Percentiles rank a stretch among this genome's conserved stretches.
Evolutionary conservation across 495 filamentous ascomycete species (phyloP).

Genomic region (Hypoxylon intermedium): DNA sequence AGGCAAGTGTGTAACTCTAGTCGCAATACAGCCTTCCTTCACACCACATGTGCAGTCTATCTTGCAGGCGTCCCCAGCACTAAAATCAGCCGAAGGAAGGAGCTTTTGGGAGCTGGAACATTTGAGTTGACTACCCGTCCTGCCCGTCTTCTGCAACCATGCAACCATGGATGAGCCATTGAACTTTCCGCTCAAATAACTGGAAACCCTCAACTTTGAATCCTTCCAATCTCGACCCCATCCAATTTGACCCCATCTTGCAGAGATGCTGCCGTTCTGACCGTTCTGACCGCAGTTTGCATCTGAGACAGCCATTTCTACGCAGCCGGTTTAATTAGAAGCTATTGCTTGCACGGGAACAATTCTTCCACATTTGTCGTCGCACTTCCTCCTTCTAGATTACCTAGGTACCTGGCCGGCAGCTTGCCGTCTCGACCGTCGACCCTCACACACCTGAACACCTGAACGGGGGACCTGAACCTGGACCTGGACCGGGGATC

Average conservation of each 20-base stretch:
- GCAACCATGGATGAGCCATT: no score
- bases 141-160: no score
- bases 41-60: neutral
- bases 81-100: slow-evolving; percentile 26
- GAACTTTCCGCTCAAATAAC: no score
- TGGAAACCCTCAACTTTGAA: neutral
- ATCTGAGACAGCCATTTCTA: slow-evolving; percentile 34
- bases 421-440: slow-evolving; percentile 16
- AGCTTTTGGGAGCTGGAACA: slow-evolving; percentile 1
- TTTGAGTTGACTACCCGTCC: neutral
- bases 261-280: neutral
- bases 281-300: slow-evolving; percentile 18
- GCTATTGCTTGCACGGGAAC: slow-evolving; percentile 8
- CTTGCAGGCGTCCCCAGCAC: slow-evolving; percentile 13
- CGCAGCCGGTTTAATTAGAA: slow-evolving; percentile 22
- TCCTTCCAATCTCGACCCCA: slow-evolving; percentile 1
- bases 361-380: no score
- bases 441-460: slow-evolving; percentile 27
- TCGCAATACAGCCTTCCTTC: neutral
- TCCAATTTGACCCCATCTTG: neutral
- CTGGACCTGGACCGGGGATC: slow-evolving; percentile 30
- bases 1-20: neutral
- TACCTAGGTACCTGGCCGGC: neutral
- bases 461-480: slow-evolving; percentile 21
- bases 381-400: neutral